phyloP scores from a whole-genome alignment of 2,329 filamentous ascomycete species.

The Diaporthe australafricana region DNA sequence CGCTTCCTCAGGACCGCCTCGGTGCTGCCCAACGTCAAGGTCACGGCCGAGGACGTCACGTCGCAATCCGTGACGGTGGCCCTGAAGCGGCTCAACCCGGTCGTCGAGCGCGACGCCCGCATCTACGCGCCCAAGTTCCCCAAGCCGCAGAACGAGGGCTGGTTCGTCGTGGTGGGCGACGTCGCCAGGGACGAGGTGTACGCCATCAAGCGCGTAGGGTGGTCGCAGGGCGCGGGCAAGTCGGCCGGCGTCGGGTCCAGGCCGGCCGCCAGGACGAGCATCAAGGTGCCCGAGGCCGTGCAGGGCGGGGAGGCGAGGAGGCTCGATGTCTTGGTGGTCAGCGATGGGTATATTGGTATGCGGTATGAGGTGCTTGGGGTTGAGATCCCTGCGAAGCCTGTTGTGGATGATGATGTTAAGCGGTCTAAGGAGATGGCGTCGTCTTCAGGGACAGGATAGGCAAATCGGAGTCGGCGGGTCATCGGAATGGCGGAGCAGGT shows the following conservation, averaged over 20 bases:
- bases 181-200: conserved; percentile 78
- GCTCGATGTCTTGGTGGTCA: conserved; percentile 81
- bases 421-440: conserved; percentile 53
- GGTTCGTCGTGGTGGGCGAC: conserved; percentile 84
- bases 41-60: conserved; percentile 71
- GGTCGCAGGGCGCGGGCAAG: conserved; percentile 57
- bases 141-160: conserved; percentile 94
- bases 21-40: conserved; percentile 75
- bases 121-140: conserved; percentile 92
- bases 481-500: background rate
- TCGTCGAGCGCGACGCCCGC: conserved; percentile 73
- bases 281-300: conserved; percentile 68
- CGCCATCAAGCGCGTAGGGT: conserved; percentile 87
- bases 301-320: conserved; percentile 59
- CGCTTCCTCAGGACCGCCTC: conserved; percentile 70
- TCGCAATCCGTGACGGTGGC: conserved; percentile 72
- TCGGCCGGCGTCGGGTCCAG: conserved; percentile 55
- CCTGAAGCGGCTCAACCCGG: conserved; percentile 75
- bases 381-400: conserved; percentile 62
- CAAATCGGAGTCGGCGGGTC: accelerated
- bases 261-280: conserved; percentile 64
- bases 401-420: conserved; percentile 59
- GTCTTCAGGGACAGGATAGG: background rate
- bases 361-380: conserved; percentile 62
- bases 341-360: conserved; percentile 89